These are phyloP conservation scores for Leonotis leonurus DNA, from an alignment of 257 asterid species.

Conservation along the genomic window DNA sequence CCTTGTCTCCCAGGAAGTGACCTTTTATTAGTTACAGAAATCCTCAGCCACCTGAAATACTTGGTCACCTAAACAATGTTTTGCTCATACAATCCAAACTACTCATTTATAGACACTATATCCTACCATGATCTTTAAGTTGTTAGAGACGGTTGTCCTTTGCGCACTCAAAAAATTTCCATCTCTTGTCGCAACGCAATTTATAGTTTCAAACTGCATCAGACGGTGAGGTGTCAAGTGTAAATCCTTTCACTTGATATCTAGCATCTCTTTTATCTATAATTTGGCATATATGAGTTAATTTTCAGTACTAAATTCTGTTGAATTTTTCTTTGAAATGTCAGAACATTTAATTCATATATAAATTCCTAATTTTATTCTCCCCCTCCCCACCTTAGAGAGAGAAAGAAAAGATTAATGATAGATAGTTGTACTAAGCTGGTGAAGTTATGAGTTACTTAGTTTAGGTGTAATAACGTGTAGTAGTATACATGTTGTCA, in stretches of 20 bases:
- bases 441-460: background rate
- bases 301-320: no score
- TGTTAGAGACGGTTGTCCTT: background rate
- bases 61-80: background rate
- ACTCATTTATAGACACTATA: background rate
- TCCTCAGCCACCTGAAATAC: background rate
- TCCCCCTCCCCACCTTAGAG: no score
- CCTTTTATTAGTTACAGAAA: background rate
- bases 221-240: no score
- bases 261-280: no score
- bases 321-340: no score
- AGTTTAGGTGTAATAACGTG: background rate
- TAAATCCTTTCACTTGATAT: no score
- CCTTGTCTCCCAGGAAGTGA: background rate
- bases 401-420: no score
- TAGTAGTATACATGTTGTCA: background rate
- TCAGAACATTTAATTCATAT: no score
- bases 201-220: background rate
- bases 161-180: background rate
- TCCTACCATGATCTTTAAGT: background rate
- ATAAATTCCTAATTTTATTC: no score
- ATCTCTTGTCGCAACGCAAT: background rate
- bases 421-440: background rate
- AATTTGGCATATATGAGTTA: no score
- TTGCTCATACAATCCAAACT: background rate